Evolutionary conservation across 176 grass and related monocot species (phyloP), one percentile per base, ranked within the genome.

Genomic region (Poa annua): DNA sequence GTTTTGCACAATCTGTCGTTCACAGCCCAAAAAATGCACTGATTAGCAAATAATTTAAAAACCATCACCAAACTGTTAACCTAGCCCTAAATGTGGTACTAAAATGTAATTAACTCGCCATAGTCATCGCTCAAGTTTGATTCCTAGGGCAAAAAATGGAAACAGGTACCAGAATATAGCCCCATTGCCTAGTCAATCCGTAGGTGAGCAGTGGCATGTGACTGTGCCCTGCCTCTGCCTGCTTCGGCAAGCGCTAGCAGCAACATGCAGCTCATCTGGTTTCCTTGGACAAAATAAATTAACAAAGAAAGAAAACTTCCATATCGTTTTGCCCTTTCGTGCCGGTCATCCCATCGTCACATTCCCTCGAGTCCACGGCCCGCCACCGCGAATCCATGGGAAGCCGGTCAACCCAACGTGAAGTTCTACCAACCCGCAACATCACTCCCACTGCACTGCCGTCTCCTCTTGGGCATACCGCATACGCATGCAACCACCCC

Each of bases 351-450:
- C 67, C 3, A 25, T 12, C 4, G 6, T 16, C 41, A 26, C 69
- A 48, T 71, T 71, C 68, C 68, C 68, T 71, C 68, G 12, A 71
- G 5, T 22, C 67, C 67, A 70, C 38, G 67, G 3, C 67, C 67
- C 66, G 56, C n/a, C 5, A 15, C 41, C 22, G 0, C 1, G 6
- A 39, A 39, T 41, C 38, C 38, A 53, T 6, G 17, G 3, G 6
- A 56, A 21, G 21, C 55, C 20, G n/a, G 67, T 70, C 66, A 70
- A 70, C 4, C 20, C 17, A 21, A 4, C 66, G 36, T 69, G 19
- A 41, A 39, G 1, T 64, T 66, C 63, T 25, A 25, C 47, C 71
- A 35, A 66, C 32, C 63, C 63, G 3, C 62, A 66, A 66, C 33
- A 34, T 66, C 29, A 29, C 2, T 29, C 32, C 32, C 32, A 2